Percentiles rank a stretch among this genome's conserved stretches.
These are phyloP conservation scores for Psilocybe cyanescens DNA, from an alignment of 768 basidiomycete species.

Conservation along the genomic window DNA sequence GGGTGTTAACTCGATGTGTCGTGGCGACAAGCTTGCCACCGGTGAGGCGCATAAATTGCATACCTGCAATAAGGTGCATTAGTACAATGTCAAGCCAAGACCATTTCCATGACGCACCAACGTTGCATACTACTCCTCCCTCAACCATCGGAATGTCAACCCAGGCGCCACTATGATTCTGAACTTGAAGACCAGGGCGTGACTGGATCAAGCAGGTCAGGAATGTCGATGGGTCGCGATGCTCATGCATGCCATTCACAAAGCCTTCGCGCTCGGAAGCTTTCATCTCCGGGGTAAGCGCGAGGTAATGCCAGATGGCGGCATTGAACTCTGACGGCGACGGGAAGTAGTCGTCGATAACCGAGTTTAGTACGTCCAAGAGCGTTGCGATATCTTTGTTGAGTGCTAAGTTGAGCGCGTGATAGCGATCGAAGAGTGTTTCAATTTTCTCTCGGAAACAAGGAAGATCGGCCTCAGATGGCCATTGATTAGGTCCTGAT, in stretches of 20 bases:
- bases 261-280: not conserved
- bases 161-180: constrained; percentile 1
- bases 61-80: not conserved
- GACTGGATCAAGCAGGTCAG: constrained; percentile 1
- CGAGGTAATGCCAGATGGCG: constrained; percentile 1
- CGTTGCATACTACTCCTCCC: not conserved
- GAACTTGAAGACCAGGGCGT: not conserved
- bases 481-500: constrained; percentile 3
- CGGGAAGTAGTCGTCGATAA: not conserved
- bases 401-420: not conserved
- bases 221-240: constrained; percentile 2
- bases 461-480: not conserved
- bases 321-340: not conserved
- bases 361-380: not conserved
- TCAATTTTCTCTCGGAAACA: not conserved
- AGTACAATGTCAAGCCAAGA: not conserved
- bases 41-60: constrained; percentile 2
- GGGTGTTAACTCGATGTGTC: not conserved
- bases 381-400: not conserved
- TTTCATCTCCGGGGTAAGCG: not conserved
- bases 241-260: constrained; percentile 1
- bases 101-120: not conserved
- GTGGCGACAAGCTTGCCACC: constrained; percentile 2
- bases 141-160: constrained; percentile 2
- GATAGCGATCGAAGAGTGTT: not conserved